Percentiles rank a stretch among this genome's conserved stretches.
Conservation (phyloP, 768 basidiomycete species). For the Crucibulum laeve region DNA sequence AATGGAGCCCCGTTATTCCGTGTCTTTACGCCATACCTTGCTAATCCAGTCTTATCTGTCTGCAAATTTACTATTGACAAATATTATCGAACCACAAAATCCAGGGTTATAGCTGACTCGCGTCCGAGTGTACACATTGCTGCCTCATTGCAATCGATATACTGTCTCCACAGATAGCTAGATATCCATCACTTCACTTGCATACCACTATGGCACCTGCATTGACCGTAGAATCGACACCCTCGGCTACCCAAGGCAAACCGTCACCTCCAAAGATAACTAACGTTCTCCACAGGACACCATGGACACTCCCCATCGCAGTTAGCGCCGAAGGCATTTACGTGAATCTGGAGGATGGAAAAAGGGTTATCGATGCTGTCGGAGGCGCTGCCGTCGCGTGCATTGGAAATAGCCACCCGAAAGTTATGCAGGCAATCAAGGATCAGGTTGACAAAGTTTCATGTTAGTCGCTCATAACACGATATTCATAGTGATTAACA, state of each 20-base stretch:
- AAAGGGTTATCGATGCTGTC: conserved; percentile 68
- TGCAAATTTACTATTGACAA: no score
- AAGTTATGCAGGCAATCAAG: conserved; percentile 69
- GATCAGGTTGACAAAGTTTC: conserved; percentile 75
- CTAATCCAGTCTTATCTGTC: no score
- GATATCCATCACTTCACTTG: background rate
- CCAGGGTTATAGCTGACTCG: no score
- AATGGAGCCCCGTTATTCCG: no score
- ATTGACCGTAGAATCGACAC: background rate
- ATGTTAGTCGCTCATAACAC: no score
- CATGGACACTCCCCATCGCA: conserved; percentile 72
- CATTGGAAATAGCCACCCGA: conserved; percentile 70
- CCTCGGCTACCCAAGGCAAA: background rate
- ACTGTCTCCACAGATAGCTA: no score
- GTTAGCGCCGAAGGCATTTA: conserved; percentile 65
- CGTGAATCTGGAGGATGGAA: conserved; percentile 66
- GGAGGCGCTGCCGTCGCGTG: conserved; percentile 86
- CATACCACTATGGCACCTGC: background rate
- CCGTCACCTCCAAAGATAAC: conserved; percentile 11
- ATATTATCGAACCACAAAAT: no score
- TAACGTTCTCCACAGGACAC: conserved; percentile 62
- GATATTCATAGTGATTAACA: no score
- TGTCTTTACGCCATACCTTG: no score
- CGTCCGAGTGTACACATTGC: no score
- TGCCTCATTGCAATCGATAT: background rate